phyloP scores from a whole-genome alignment of 2,329 filamentous ascomycete species.

The Fusarium musae region DNA sequence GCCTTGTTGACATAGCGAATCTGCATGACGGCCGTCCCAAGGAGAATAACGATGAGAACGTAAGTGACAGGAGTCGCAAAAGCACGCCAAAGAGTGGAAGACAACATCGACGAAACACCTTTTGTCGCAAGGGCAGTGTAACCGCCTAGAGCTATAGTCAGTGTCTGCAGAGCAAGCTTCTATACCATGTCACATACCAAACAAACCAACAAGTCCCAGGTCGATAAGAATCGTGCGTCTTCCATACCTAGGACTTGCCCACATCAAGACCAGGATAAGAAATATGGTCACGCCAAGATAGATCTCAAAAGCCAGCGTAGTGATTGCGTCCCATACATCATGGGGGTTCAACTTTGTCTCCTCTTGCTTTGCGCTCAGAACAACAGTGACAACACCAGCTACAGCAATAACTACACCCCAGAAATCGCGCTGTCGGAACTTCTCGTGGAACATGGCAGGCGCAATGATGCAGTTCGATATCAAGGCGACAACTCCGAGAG shows the following conservation, averaged over 20 bases:
- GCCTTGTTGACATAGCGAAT: constrained; percentile 93
- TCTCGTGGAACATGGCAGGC: constrained; percentile 91
- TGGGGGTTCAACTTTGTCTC: constrained; percentile 92
- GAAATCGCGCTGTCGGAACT: constrained; percentile 84
- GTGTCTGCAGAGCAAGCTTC: background rate
- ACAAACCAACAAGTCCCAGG: constrained; percentile 90
- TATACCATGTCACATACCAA: constrained; percentile 69
- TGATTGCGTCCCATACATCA: constrained; percentile 90
- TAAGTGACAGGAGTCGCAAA: constrained; percentile 95
- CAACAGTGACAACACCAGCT: constrained; percentile 88
- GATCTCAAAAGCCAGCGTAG: constrained; percentile 87
- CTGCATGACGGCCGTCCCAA: constrained; percentile 91
- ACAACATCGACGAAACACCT: constrained; percentile 93
- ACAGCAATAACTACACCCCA: constrained; percentile 90
- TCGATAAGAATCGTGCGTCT: constrained; percentile 89
- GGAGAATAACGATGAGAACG: constrained; percentile 79
- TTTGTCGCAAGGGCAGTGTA: constrained; percentile 98
- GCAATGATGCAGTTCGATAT: constrained; percentile 98
- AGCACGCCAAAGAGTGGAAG: constrained; percentile 87
- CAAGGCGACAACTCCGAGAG: constrained; percentile 93
- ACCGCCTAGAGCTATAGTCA: constrained; percentile 68
- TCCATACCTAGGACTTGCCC: constrained; percentile 86
- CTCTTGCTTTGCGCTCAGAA: constrained; percentile 87
- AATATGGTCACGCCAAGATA: constrained; percentile 82
- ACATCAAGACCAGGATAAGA: constrained; percentile 82